Evolutionary conservation across 1,284 basidiomycete genomes (phyloP).

Genomic region (Sphaerobolus stellatus): DNA sequence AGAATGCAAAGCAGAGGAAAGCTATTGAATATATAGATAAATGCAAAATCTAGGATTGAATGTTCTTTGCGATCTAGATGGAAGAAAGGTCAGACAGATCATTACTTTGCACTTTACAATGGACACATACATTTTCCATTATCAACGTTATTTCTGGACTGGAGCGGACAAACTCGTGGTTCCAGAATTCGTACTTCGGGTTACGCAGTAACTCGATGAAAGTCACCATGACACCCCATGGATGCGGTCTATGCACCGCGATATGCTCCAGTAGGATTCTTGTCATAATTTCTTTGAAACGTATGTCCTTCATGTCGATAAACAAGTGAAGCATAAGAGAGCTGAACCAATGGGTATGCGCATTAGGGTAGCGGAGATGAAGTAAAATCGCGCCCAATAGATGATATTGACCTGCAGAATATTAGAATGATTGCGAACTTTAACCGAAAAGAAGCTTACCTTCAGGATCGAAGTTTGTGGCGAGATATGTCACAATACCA

Average conservation of each 20-base stretch:
- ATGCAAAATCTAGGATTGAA: constrained; percentile 49
- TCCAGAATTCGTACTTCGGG: constrained; percentile 85
- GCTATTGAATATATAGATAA: constrained; percentile 38
- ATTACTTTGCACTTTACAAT: not conserved
- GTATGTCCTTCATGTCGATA: constrained; percentile 67
- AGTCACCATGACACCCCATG: constrained; percentile 94
- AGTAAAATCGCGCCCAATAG: constrained; percentile 87
- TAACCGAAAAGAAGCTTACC: constrained; percentile 48
- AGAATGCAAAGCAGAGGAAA: constrained; percentile 23
- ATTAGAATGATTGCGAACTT: not conserved
- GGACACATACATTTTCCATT: constrained; percentile 68
- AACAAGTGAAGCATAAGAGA: constrained; percentile 88
- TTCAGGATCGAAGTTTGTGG: constrained; percentile 85
- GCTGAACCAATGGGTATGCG: constrained; percentile 97
- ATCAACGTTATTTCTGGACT: constrained; percentile 80
- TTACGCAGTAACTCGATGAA: constrained; percentile 91
- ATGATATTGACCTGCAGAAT: constrained; percentile 79
- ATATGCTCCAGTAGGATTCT: constrained; percentile 92
- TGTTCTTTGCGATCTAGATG: constrained; percentile 56
- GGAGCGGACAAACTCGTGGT: constrained; percentile 76
- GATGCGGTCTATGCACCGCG: constrained; percentile 91
- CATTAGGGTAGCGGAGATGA: constrained; percentile 93
- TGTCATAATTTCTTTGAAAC: constrained; percentile 87
- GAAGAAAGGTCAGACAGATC: constrained; percentile 37
- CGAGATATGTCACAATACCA: constrained; percentile 78